Conservation (phyloP, 1,284 basidiomycete species). For the Trichosporon sp. region DNA sequence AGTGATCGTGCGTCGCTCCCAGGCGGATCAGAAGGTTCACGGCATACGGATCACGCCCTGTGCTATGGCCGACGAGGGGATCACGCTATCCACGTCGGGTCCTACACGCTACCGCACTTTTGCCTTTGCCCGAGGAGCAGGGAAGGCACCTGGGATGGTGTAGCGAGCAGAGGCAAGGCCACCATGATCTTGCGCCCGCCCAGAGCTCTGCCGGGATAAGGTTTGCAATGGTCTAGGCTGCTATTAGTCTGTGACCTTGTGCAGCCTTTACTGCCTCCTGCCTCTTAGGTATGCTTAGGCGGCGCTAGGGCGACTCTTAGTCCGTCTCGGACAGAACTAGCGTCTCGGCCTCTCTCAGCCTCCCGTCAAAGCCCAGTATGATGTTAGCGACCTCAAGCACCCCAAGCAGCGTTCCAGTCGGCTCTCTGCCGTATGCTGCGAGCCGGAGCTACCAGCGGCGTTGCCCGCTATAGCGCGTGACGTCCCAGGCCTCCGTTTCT, state of each 20-base stretch:
- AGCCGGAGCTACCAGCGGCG: neutral
- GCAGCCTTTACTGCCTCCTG: neutral
- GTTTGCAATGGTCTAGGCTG: neutral
- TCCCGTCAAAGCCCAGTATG: neutral
- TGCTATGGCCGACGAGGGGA: no score
- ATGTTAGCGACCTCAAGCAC: neutral
- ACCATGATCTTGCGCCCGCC: no score
- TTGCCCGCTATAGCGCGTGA: neutral
- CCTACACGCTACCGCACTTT: neutral
- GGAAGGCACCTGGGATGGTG: neutral
- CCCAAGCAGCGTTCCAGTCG: neutral
- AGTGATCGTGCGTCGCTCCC: neutral
- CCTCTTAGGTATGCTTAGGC: neutral
- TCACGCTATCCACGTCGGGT: neutral
- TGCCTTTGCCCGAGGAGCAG: neutral
- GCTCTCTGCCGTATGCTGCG: neutral
- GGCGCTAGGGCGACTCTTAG: neutral
- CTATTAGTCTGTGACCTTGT: neutral
- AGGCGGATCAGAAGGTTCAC: no score
- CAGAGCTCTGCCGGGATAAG: neutral
- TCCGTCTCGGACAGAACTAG: neutral
- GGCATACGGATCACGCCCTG: no score
- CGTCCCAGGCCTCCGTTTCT: neutral
- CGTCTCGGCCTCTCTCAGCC: neutral
- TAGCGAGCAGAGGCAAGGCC: no score